A percentile compares a stretch with the other conserved stretches of the same genome.
phyloP scores from a whole-genome alignment of 2,329 filamentous ascomycete species.

The Neopestalotiopsis sp. region DNA sequence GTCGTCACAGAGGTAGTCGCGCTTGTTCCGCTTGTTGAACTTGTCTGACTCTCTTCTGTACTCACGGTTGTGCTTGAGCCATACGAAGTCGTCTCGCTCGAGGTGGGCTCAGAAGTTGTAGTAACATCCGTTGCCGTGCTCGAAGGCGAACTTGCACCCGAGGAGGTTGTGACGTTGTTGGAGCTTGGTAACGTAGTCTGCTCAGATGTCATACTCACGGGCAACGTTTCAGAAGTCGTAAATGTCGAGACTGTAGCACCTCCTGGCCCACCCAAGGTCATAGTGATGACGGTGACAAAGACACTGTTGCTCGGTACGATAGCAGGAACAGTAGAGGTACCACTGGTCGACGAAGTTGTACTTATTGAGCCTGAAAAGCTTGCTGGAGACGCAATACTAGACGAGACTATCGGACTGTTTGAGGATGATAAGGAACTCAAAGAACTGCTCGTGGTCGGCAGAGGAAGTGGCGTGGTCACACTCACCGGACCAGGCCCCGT shows the following conservation, averaged over 20 bases:
- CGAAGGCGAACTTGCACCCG: not conserved
- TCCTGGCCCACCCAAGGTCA: not conserved
- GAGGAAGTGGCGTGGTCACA: not conserved
- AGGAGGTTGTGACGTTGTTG: not conserved
- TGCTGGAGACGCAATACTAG: not conserved
- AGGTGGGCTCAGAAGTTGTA: not conserved
- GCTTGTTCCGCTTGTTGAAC: not conserved
- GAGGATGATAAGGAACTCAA: not conserved
- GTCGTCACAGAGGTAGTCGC: not conserved
- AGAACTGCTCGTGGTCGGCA: not conserved
- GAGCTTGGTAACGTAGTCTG: not conserved
- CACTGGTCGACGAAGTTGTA: not conserved
- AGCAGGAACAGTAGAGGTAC: not conserved
- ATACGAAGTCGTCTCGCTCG: not conserved
- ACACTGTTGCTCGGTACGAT: not conserved
- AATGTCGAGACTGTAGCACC: not conserved
- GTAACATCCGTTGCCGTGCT: not conserved
- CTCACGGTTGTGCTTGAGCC: not conserved
- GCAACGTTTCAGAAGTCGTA: not conserved
- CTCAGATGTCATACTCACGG: not conserved
- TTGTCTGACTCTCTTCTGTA: not conserved
- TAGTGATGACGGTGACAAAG: not conserved
- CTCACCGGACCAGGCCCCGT: conserved; percentile 24
- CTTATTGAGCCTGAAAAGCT: not conserved
- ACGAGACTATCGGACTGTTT: not conserved